Evolutionary conservation across 2,329 filamentous ascomycete species (phyloP).

Genomic region (Fusarium chuoi): DNA sequence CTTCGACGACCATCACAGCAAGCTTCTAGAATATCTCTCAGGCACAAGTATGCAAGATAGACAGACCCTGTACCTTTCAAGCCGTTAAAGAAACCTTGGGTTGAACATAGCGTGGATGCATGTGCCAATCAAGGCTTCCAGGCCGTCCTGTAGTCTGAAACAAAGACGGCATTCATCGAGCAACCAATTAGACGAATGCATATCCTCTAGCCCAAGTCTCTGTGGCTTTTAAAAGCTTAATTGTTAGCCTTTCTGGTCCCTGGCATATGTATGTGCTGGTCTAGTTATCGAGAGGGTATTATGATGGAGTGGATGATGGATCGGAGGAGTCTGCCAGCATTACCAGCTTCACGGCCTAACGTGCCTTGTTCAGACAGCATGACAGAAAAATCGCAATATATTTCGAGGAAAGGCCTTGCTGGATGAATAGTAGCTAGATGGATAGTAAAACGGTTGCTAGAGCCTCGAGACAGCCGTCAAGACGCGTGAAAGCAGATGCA

Average conservation of each 20-base stretch:
- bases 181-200: fast-evolving
- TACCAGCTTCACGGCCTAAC: neutral
- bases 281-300: too few relatives aligned
- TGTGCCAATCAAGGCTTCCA: neutral
- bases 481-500: too few relatives aligned
- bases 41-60: fast-evolving
- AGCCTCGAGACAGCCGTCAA: neutral
- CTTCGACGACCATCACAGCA: fast-evolving
- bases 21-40: neutral
- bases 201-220: fast-evolving
- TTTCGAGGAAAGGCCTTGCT: neutral
- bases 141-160: neutral
- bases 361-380: neutral
- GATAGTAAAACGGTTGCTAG: neutral
- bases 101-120: neutral
- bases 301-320: too few relatives aligned
- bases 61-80: neutral
- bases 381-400: too few relatives aligned
- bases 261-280: neutral
- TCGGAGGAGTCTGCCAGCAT: fast-evolving
- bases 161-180: neutral
- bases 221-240: neutral
- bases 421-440: neutral
- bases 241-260: neutral
- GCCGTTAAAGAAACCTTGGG: neutral